Base-by-base conservation (phyloP, 305 asterid species). In the Fraxinus nigra region DNA sequence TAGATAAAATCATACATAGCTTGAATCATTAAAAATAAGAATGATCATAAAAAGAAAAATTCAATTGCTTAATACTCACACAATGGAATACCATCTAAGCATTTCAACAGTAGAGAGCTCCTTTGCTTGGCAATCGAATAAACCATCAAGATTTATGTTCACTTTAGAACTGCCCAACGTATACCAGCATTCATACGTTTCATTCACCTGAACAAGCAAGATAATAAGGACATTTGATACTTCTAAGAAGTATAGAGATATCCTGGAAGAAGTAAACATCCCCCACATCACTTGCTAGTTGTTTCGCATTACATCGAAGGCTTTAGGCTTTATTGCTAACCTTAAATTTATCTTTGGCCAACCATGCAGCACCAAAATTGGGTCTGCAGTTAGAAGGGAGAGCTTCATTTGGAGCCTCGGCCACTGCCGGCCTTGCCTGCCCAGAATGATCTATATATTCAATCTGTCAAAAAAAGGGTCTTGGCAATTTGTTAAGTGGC, bases 341-440 rank as follows among this genome's bases (percentile, higher is more conserved):
- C 97, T 90, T 87, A 67, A 95, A 92, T 86, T 88, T 95, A 86
- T 93, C 93, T 89, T 94, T 95, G 79, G 97, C 87, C 89, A 91
- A 84, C 99, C 98, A 95, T 74, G 98, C 99, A 87, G 91, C 90
- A 86, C 94, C 94, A 69, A 95, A 95, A 87, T 84, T 94, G 56
- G 99, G 99, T 86, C 99, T 90, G 86, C 99, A 95, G 78, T 88
- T 83, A 82, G 87, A 78, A 22, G 99, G 98, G 79, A 93, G 98
- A 84, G 98, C 98, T 89, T 94, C 98, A 82, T 87, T 88, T 28
- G 99, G 99, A 86, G 98, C 97, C 89, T 95, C 98, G 37, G 99
- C 92, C 22, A 89, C 88, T 65, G 98, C 98, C 83, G 81, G 85
- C 84, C 85, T 90, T 65, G 87, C 90, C 84, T 94, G 93, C 74